Conservation (phyloP, 495 filamentous ascomycete species). For the Umbilicaria muhlenbergii region DNA sequence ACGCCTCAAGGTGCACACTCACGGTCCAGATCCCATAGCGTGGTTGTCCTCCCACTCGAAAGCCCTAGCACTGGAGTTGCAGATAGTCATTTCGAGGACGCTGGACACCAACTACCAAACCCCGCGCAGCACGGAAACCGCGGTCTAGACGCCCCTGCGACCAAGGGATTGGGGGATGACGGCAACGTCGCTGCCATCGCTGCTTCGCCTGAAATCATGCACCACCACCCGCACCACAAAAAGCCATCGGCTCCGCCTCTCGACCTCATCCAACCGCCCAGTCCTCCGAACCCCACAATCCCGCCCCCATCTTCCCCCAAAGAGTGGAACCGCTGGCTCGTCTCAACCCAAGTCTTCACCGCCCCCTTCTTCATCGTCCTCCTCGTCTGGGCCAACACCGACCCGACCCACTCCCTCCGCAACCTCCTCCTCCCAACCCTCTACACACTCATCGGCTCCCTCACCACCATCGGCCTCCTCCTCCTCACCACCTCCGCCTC, state of each 20-base stretch:
- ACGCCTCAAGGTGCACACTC: slow-evolving; percentile 17
- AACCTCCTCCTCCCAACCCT: slow-evolving; percentile 49
- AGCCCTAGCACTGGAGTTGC: slow-evolving; percentile 16
- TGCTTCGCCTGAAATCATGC: neutral
- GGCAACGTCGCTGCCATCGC: slow-evolving; percentile 3
- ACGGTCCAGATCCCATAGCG: slow-evolving; percentile 12
- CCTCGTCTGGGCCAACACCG: slow-evolving; percentile 58
- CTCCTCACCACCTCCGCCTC: slow-evolving; percentile 42
- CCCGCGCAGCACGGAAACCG: neutral
- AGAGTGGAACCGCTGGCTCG: slow-evolving; percentile 84
- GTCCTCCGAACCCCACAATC: slow-evolving; percentile 4
- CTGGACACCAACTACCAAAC: neutral
- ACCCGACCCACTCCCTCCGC: slow-evolving; percentile 29
- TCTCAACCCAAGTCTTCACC: slow-evolving; percentile 69
- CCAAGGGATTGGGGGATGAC: neutral
- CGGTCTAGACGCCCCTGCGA: slow-evolving; percentile 6
- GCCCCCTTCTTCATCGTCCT: slow-evolving; percentile 72
- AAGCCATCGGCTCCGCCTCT: neutral
- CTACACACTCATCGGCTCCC: slow-evolving; percentile 53
- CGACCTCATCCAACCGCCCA: slow-evolving; percentile 9
- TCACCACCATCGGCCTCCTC: slow-evolving; percentile 45
- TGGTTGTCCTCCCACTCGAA: slow-evolving; percentile 27
- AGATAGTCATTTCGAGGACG: too few species aligned
- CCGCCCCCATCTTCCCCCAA: slow-evolving; percentile 18
- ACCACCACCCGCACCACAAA: slow-evolving; percentile 3